Evolutionary conservation across 345 rosid genomes (phyloP), one percentile per base, ranked within the genome.

Genomic region (Lepidium africanum): DNA sequence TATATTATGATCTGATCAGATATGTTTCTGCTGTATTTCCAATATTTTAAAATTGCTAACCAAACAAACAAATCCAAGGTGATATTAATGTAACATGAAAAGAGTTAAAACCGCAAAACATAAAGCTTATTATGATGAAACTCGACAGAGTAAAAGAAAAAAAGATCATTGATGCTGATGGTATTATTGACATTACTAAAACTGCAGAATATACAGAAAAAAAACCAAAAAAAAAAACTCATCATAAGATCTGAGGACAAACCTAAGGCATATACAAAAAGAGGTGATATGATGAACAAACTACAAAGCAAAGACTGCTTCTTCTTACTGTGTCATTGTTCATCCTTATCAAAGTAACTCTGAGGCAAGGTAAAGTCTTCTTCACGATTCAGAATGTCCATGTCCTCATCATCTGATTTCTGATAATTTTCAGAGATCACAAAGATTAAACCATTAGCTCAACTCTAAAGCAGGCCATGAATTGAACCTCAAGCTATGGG

Each of bases 371-470:
- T 58, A 74, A 94, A 94, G 49, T 94, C 99, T 81, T 94, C 95
- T 81, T 91, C 96, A 0, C 87, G 96, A 49, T 80, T 81, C 63
- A 91, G 83, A 57, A 91, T 81, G 71, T 87, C 99, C 37, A 68
- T 62, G 54, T 94, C 99, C 50, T 91, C 97, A 27, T 89, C 95
- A 16, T 94, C 99, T 38, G 97, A 84, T 78, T 94, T 94, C 99
- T 94, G 86, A 51, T 59, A 23, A 42, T 51, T 3, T n/a, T 8
- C 62, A 55, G 6, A 64, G 51, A 6, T 49, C 30, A 27, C 32
- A 33, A 3, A 30, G 5, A 35, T 48, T 16, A 10, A 59, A 25
- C 40, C 25, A 48, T 23, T 3, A 69, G n/a, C 58, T 2, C 2
- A 40, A 41, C 17, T 58, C 40, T 14, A 57, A 65, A 60, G 9